phyloP scores from a whole-genome alignment of 1,139 yeast genomes.

The Suhomyces kunorum region DNA sequence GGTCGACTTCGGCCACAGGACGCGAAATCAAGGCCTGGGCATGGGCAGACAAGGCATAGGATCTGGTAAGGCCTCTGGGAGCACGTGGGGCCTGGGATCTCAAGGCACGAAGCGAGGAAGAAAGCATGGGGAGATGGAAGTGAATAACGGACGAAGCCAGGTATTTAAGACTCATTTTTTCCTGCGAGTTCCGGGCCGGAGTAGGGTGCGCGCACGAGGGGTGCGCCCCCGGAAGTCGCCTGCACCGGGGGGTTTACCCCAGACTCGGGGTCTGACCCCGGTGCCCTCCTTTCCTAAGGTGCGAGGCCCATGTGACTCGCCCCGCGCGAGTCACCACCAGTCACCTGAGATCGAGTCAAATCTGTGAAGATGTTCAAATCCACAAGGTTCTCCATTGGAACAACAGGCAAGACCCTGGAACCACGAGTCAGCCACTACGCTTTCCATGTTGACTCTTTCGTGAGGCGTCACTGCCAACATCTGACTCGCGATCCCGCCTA shows the following conservation, averaged over 20 bases:
- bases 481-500: slow-evolving; percentile 17
- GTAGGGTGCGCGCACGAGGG: neutral
- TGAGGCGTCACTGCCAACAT: slow-evolving; percentile 20
- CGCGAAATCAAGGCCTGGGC: slow-evolving; percentile 61
- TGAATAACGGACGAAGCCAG: neutral
- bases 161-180: slow-evolving; percentile 13
- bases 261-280: neutral
- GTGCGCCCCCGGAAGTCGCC: neutral
- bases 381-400: slow-evolving; percentile 16
- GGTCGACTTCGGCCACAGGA: slow-evolving; percentile 69
- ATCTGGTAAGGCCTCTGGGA: slow-evolving; percentile 18
- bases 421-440: slow-evolving; percentile 20
- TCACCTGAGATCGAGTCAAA: slow-evolving; percentile 3
- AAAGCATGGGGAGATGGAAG: slow-evolving; percentile 18
- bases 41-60: slow-evolving; percentile 50
- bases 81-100: slow-evolving; percentile 21
- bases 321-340: slow-evolving; percentile 4
- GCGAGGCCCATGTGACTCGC: neutral
- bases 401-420: slow-evolving; percentile 12
- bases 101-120: slow-evolving; percentile 26
- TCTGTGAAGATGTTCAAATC: slow-evolving; percentile 15
- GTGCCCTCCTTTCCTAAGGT: neutral
- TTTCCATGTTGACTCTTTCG: slow-evolving; percentile 18
- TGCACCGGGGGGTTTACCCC: neutral
- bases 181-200: slow-evolving; percentile 4